Percentiles rank a stretch among this genome's conserved stretches.
phyloP scores from a whole-genome alignment of 2,329 filamentous ascomycete species.

The Ceratocystis alfenasii region DNA sequence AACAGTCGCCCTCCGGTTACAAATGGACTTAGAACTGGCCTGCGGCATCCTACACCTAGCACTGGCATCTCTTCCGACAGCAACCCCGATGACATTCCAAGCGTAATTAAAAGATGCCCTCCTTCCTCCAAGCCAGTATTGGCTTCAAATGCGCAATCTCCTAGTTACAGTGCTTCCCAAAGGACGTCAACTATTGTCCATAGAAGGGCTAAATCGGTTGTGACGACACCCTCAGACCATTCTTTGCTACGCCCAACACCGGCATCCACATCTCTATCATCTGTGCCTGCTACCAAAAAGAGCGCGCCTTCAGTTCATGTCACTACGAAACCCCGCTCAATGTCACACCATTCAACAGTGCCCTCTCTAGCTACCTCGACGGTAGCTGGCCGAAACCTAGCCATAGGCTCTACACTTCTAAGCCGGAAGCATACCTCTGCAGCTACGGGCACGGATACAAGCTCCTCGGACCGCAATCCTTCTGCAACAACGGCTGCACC shows the following conservation, averaged over 20 bases:
- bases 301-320: not conserved
- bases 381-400: not conserved
- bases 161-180: not conserved
- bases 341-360: conserved; percentile 19
- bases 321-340: conserved; percentile 26
- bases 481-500: not conserved
- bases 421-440: not conserved
- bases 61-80: not conserved
- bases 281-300: not conserved
- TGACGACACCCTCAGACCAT: not conserved
- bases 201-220: conserved; percentile 14
- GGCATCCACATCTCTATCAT: not conserved
- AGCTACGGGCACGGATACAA: not conserved
- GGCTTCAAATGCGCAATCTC: not conserved
- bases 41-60: conserved; percentile 17
- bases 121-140: conserved; percentile 26
- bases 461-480: not conserved
- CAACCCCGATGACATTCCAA: not conserved
- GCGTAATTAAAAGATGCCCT: conserved; percentile 26
- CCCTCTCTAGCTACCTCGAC: not conserved
- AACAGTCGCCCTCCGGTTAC: not conserved
- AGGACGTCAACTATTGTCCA: conserved; percentile 4
- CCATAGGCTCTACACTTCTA: not conserved
- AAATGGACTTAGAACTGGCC: not conserved
- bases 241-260: conserved; percentile 1